A percentile compares a stretch with the other conserved stretches of the same genome.
phyloP scores from a whole-genome alignment of 768 basidiomycete species.

The Dictyophora rubrovolvata region DNA sequence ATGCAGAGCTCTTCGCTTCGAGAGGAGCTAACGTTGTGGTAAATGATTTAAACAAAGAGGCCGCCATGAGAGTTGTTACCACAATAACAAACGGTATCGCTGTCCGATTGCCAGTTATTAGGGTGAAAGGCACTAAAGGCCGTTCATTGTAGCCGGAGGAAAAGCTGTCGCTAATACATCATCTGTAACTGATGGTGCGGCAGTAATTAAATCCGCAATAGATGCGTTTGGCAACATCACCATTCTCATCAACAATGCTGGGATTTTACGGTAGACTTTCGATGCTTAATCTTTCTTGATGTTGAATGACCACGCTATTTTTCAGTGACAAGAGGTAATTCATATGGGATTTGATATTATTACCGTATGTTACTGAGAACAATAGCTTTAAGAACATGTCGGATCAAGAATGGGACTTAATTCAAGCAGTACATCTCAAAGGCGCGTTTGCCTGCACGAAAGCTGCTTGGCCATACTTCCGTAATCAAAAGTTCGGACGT shows the following conservation, averaged over 20 bases:
- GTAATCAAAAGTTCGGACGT: slow-evolving; percentile 90
- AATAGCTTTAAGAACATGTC: slow-evolving; percentile 93
- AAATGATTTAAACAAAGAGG: slow-evolving; percentile 83
- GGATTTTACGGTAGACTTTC: slow-evolving; percentile 60
- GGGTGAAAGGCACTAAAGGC: background rate
- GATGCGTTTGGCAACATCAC: slow-evolving; percentile 76
- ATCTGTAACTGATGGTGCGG: slow-evolving; percentile 75
- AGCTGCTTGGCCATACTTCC: slow-evolving; percentile 92
- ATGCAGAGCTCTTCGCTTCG: slow-evolving; percentile 85
- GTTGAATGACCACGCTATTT: background rate
- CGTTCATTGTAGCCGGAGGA: slow-evolving; percentile 61
- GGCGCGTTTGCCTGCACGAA: slow-evolving; percentile 89
- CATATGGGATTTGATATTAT: background rate
- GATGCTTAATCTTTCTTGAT: background rate
- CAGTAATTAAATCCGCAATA: slow-evolving; percentile 79
- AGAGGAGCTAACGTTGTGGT: slow-evolving; percentile 91
- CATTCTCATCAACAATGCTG: slow-evolving; percentile 95
- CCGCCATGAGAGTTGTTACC: slow-evolving; percentile 87
- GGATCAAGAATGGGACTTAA: slow-evolving; percentile 86
- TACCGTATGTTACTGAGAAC: background rate
- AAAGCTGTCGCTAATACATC: slow-evolving; percentile 82
- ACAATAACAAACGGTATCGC: slow-evolving; percentile 70
- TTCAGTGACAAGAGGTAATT: slow-evolving; percentile 13
- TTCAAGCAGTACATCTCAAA: slow-evolving; percentile 85
- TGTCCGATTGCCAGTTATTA: background rate